phyloP scores from a whole-genome alignment of 2,329 filamentous ascomycete species.

The Alternaria angustiovoidea region DNA sequence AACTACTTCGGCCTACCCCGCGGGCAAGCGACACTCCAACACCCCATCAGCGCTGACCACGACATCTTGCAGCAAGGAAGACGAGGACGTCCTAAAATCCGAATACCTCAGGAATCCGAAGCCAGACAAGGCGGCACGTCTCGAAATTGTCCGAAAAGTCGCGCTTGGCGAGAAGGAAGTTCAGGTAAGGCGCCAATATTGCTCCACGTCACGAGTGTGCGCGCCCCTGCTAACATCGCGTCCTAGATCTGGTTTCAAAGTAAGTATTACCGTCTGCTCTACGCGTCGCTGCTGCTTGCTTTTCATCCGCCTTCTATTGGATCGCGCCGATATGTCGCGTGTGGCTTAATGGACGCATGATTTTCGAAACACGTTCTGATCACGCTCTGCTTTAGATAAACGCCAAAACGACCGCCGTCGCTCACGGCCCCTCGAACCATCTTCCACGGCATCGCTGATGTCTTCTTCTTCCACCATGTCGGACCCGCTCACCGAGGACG shows the following conservation, averaged over 20 bases:
- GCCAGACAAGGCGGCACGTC: slow-evolving; percentile 87
- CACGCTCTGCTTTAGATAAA: slow-evolving; percentile 53
- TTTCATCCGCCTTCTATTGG: background rate
- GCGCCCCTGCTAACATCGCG: slow-evolving; percentile 41
- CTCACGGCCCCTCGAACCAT: slow-evolving; percentile 72
- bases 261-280: slow-evolving; percentile 11
- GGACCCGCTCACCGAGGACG: slow-evolving; percentile 44
- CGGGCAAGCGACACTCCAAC: slow-evolving; percentile 30
- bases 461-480: slow-evolving; percentile 50
- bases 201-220: slow-evolving; percentile 37
- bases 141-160: slow-evolving; percentile 83
- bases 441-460: slow-evolving; percentile 45
- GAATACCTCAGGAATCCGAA: slow-evolving; percentile 87
- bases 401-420: slow-evolving; percentile 92
- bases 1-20: slow-evolving; percentile 30
- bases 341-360: background rate
- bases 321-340: background rate
- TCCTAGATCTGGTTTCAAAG: slow-evolving; percentile 90
- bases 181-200: slow-evolving; percentile 70
- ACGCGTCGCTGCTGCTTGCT: slow-evolving; percentile 3
- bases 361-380: slow-evolving; percentile 18
- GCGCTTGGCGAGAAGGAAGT: slow-evolving; percentile 95
- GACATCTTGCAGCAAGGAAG: slow-evolving; percentile 62
- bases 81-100: slow-evolving; percentile 86
- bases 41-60: slow-evolving; percentile 39